Conservation (phyloP, 2,329 filamentous ascomycete genomes). For the Colletotrichum sp. region DNA sequence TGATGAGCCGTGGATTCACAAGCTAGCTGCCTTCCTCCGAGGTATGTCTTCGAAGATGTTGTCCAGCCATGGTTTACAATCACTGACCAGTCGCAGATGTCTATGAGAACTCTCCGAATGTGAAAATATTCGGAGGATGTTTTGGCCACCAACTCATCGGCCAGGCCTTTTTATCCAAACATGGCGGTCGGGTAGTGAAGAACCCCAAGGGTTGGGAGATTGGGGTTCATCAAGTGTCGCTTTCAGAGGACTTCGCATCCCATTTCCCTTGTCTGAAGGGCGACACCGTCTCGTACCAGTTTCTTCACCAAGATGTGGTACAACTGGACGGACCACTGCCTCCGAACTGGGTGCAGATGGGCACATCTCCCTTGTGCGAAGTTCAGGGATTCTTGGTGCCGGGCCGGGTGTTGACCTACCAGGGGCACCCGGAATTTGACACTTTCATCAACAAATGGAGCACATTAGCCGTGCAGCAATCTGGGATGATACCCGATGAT, state of each 20-base stretch:
- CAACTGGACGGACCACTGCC: conserved; percentile 19
- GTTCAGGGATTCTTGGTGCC: conserved; percentile 44
- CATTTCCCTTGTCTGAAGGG: neutral
- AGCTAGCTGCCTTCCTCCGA: conserved; percentile 25
- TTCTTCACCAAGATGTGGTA: conserved; percentile 42
- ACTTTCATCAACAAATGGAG: conserved; percentile 35
- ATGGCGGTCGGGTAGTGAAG: conserved; percentile 30
- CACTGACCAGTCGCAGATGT: conserved; percentile 11
- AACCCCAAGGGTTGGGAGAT: conserved; percentile 35
- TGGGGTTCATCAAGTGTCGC: conserved; percentile 30
- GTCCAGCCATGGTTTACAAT: no score
- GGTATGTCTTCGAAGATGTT: neutral
- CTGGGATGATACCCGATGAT: conserved; percentile 24
- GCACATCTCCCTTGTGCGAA: conserved; percentile 32
- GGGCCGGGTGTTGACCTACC: conserved; percentile 42
- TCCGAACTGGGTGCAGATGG: conserved; percentile 24
- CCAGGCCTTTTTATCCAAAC: conserved; percentile 36
- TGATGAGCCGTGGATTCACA: conserved; percentile 25
- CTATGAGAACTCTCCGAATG: conserved; percentile 28
- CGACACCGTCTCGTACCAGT: conserved; percentile 34
- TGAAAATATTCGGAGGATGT: conserved; percentile 48
- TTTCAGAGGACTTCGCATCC: conserved; percentile 26
- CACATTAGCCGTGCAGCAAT: conserved; percentile 38
- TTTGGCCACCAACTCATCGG: conserved; percentile 48
- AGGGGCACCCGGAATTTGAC: conserved; percentile 50